Percentiles rank a stretch among this genome's conserved stretches.
Conservation (phyloP, 768 basidiomycete genomes). For the Tylopilus cervinicoccineus region DNA sequence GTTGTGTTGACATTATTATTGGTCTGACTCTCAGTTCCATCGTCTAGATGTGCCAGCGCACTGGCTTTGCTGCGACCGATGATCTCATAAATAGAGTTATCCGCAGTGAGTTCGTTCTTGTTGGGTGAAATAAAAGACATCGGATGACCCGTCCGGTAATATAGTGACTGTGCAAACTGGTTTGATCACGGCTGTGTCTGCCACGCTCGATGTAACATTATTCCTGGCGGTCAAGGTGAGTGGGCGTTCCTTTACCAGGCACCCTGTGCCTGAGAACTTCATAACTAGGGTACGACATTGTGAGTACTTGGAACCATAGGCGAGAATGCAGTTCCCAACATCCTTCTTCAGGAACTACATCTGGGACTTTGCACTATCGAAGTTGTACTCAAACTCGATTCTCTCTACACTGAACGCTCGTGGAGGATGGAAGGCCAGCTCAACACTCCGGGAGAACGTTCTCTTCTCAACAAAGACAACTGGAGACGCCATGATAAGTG, state of each 20-base stretch:
- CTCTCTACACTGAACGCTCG: slow-evolving; percentile 25
- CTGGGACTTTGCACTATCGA: slow-evolving; percentile 27
- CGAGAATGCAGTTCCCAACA: background rate
- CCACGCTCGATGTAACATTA: slow-evolving; percentile 20
- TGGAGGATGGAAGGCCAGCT: slow-evolving; percentile 15
- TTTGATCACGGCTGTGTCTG: slow-evolving; percentile 10
- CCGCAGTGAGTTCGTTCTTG: slow-evolving; percentile 24
- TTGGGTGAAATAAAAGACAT: background rate
- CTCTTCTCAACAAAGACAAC: slow-evolving; percentile 1
- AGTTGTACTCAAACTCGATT: slow-evolving; percentile 24
- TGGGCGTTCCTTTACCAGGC: background rate
- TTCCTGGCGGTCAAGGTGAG: slow-evolving; percentile 22
- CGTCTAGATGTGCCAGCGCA: slow-evolving; percentile 39
- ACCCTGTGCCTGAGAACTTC: background rate
- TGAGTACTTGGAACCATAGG: background rate
- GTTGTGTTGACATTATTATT: background rate
- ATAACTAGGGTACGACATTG: slow-evolving; percentile 7
- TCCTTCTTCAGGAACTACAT: slow-evolving; percentile 16
- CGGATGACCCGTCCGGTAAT: background rate
- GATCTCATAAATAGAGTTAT: slow-evolving; percentile 39
- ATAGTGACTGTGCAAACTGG: slow-evolving; percentile 33
- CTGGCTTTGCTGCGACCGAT: slow-evolving; percentile 40
- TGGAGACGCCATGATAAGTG: background rate
- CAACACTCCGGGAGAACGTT: slow-evolving; percentile 4
- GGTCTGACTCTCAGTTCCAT: background rate